phyloP scores from a whole-genome alignment of 1,284 basidiomycete genomes.

The Boletus semigastroideus region DNA sequence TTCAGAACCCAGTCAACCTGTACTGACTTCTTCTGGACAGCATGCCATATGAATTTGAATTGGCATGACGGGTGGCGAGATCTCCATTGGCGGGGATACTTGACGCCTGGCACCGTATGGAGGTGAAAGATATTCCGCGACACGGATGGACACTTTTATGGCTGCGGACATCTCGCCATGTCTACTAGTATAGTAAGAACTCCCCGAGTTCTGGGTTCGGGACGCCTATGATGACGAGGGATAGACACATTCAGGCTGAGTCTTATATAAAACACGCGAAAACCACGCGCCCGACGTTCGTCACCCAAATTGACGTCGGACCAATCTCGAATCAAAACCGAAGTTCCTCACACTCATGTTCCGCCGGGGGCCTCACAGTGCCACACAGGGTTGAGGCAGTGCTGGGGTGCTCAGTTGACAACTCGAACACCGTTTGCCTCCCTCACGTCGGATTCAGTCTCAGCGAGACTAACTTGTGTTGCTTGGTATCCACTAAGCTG shows the following conservation, averaged over 20 bases:
- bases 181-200: no score
- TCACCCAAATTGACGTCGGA: no score
- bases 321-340: no score
- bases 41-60: slow-evolving; percentile 18
- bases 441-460: background rate
- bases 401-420: background rate
- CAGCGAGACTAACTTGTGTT: background rate
- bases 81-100: background rate
- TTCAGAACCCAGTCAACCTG: slow-evolving; percentile 1
- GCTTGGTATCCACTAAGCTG: background rate
- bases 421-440: background rate
- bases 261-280: no score
- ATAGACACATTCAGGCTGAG: no score
- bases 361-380: background rate
- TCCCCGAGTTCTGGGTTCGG: no score
- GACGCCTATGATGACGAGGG: no score
- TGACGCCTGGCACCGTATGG: background rate
- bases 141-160: no score
- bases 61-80: slow-evolving; percentile 7
- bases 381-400: background rate
- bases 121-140: background rate
- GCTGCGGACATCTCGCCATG: no score
- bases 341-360: background rate
- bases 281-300: background rate
- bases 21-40: background rate